phyloP scores from a whole-genome alignment of 2,329 filamentous ascomycete species.

The Ascochyta pisi region DNA sequence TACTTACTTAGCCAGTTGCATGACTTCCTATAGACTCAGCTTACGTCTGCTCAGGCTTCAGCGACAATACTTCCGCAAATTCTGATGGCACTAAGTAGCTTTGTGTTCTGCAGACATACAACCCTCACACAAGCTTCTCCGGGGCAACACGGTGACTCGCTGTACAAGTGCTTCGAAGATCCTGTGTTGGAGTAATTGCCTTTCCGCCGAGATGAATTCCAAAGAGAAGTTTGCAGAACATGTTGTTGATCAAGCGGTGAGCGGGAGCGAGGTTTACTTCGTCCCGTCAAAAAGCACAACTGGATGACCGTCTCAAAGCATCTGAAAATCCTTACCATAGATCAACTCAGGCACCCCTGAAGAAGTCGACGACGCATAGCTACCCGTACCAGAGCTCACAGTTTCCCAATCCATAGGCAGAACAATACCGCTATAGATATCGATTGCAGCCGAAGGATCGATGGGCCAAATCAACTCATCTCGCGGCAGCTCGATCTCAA shows the following conservation, averaged over 20 bases:
- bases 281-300: neutral
- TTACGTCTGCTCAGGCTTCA: neutral
- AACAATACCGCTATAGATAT: constrained; percentile 43
- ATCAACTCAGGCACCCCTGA: neutral
- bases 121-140: neutral
- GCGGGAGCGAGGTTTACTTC: neutral
- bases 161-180: neutral
- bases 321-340: neutral
- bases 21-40: neutral
- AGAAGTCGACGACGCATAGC: constrained; percentile 5
- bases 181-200: no score
- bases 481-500: constrained; percentile 36
- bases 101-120: no score
- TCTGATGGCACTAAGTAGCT: no score
- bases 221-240: neutral
- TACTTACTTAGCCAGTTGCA: neutral
- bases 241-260: neutral
- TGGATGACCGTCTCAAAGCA: no score
- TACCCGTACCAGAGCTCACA: neutral
- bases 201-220: neutral
- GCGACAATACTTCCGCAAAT: no score
- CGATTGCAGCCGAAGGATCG: constrained; percentile 36
- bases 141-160: neutral
- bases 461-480: constrained; percentile 42
- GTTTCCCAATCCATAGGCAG: constrained; percentile 33